A percentile compares a stretch with the other conserved stretches of the same genome.
phyloP scores from a whole-genome alignment of 805 yeast species.

The Metschnikowia santaceciliae region DNA sequence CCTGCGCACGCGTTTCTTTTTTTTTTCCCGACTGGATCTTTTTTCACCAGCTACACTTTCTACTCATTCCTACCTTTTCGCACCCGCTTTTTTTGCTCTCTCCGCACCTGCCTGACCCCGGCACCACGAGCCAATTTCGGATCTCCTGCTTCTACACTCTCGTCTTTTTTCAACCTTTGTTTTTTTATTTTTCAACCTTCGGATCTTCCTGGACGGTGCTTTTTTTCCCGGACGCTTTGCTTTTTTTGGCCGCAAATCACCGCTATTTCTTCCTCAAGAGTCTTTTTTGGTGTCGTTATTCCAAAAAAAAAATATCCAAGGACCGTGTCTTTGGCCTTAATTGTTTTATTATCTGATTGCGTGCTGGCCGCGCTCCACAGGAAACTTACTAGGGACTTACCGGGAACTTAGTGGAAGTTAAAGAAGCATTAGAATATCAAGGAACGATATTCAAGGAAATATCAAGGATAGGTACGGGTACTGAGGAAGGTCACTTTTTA shows the following conservation, averaged over 20 bases:
- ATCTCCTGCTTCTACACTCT: background rate
- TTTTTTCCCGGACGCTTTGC: background rate
- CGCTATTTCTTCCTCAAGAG: background rate
- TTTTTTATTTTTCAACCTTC: too few relatives aligned
- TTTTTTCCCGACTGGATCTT: background rate
- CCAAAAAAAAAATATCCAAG: background rate
- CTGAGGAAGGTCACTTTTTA: too few relatives aligned
- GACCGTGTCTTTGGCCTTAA: background rate
- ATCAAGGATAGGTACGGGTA: too few relatives aligned
- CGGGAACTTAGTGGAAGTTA: too few relatives aligned
- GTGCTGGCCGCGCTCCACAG: conserved; percentile 1
- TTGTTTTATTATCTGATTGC: background rate
- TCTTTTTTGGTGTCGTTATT: too few relatives aligned
- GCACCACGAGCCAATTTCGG: background rate
- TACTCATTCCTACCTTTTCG: background rate
- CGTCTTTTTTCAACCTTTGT: background rate
- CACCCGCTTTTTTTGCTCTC: conserved; percentile 3
- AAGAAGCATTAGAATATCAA: too few relatives aligned
- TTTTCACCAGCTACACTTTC: background rate
- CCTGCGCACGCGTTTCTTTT: conserved; percentile 2
- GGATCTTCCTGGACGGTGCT: too few relatives aligned
- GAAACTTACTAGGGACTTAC: too few relatives aligned
- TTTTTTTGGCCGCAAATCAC: background rate
- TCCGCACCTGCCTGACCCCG: background rate
- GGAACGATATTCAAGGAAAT: too few relatives aligned